These are phyloP conservation scores for Holtermanniella nyarrowii DNA, from an alignment of 768 basidiomycete species.

Conservation along the genomic window DNA sequence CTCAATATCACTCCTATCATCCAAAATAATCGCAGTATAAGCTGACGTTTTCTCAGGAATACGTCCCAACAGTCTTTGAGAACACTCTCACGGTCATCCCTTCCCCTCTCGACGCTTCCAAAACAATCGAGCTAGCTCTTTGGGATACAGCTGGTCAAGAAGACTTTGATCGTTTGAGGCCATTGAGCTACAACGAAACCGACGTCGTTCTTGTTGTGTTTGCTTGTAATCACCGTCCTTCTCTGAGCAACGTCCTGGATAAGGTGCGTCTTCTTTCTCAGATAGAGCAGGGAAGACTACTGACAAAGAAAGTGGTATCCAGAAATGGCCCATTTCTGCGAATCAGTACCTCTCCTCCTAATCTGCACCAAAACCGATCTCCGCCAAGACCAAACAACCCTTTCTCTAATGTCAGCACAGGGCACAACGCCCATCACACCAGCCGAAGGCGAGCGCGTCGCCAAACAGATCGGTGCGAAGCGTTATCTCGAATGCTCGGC, in stretches of 20 bases:
- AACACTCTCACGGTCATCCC: constrained; percentile 37
- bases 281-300: no score
- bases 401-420: constrained; percentile 59
- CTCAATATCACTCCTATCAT: background rate
- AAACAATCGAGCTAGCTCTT: constrained; percentile 44
- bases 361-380: constrained; percentile 41
- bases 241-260: constrained; percentile 41
- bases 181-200: constrained; percentile 42
- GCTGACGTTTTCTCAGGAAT: constrained; percentile 18
- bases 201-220: constrained; percentile 42
- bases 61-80: constrained; percentile 41
- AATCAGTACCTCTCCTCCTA: constrained; percentile 37
- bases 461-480: constrained; percentile 78
- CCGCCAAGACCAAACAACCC: constrained; percentile 32
- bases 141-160: constrained; percentile 99
- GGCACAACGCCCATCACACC: constrained; percentile 59
- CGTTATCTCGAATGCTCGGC: constrained; percentile 89
- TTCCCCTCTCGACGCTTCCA: constrained; percentile 34
- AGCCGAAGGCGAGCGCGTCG: constrained; percentile 73
- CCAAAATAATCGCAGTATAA: background rate
- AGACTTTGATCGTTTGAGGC: constrained; percentile 52
- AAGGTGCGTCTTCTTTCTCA: no score
- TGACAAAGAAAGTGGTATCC: constrained; percentile 44
- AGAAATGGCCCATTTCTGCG: constrained; percentile 42
- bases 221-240: constrained; percentile 40